A percentile compares a stretch with the other conserved stretches of the same genome.
These are phyloP conservation scores for Phytophthora foliorum DNA, from an alignment of 352 stramenopile species.

Conservation along the genomic window DNA sequence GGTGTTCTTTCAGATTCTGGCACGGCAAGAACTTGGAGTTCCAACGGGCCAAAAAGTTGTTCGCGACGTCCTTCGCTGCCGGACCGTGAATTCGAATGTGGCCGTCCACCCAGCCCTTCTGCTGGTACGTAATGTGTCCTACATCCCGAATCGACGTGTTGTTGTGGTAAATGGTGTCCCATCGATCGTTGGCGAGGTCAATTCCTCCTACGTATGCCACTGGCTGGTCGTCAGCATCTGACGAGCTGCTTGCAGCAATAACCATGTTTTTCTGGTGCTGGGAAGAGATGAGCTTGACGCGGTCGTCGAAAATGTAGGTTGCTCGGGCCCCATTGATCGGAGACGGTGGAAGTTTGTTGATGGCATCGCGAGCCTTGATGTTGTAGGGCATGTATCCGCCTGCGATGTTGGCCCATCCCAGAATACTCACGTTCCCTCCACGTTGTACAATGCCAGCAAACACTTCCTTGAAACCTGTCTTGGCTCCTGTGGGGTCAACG, in stretches of 20 bases:
- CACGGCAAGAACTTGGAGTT: conserved; percentile 46
- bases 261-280: conserved; percentile 70
- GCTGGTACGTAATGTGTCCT: conserved; percentile 39
- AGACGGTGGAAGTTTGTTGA: conserved; percentile 45
- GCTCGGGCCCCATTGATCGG: conserved; percentile 23
- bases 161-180: conserved; percentile 68
- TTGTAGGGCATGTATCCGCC: conserved; percentile 44
- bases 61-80: conserved; percentile 51
- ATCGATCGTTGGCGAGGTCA: conserved; percentile 62
- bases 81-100: conserved; percentile 52
- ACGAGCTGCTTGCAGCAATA: conserved; percentile 20
- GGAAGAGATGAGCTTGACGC: conserved; percentile 39
- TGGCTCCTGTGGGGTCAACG: conserved; percentile 20
- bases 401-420: conserved; percentile 61
- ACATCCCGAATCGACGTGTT: conserved; percentile 39
- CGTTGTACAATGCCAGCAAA: conserved; percentile 40
- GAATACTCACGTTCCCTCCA: conserved; percentile 51
- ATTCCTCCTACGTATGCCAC: conserved; percentile 61
- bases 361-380: conserved; percentile 44
- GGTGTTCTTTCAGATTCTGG: conserved; percentile 30
- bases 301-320: conserved; percentile 61
- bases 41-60: conserved; percentile 63
- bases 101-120: conserved; percentile 65
- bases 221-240: conserved; percentile 8
- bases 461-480: conserved; percentile 44